phyloP scores from a whole-genome alignment of 371 early-diverging fungal genomes.

The Mortierella sp. region DNA sequence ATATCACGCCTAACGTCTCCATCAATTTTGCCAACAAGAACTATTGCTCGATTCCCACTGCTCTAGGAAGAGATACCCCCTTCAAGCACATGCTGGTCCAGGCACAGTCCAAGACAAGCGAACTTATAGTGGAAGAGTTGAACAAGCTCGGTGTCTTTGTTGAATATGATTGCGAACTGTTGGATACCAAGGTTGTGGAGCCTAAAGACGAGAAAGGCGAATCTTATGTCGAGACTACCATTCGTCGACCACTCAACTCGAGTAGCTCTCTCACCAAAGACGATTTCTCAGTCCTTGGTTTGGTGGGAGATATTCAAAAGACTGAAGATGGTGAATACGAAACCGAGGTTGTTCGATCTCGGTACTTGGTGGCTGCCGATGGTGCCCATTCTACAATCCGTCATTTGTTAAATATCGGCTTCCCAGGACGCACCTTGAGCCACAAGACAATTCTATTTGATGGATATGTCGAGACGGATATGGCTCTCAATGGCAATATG shows the following conservation, averaged over 20 bases:
- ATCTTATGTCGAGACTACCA: constrained; percentile 22
- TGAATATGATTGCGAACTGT: constrained; percentile 1
- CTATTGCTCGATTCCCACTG: neutral
- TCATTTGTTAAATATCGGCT: constrained; percentile 39
- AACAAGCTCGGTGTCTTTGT: neutral
- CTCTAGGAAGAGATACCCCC: constrained; percentile 4
- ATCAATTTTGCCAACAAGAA: no score
- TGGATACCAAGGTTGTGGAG: constrained; percentile 1
- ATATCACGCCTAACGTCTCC: no score
- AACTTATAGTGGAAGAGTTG: neutral
- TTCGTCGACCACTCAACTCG: constrained; percentile 17
- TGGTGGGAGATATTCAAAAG: constrained; percentile 9
- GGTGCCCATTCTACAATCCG: constrained; percentile 51
- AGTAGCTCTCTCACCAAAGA: constrained; percentile 3
- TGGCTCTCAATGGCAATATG: constrained; percentile 2
- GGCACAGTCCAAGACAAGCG: neutral
- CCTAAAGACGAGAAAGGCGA: neutral
- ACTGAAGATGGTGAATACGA: constrained; percentile 18
- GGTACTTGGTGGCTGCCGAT: constrained; percentile 53
- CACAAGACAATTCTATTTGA: constrained; percentile 26
- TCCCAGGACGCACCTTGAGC: constrained; percentile 29
- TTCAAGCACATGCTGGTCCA: constrained; percentile 22
- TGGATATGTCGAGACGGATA: constrained; percentile 13
- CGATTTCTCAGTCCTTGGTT: constrained; percentile 15
- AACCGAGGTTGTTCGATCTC: constrained; percentile 20